Conservation (phyloP, 495 filamentous ascomycete species). For the Collariella sp. region DNA sequence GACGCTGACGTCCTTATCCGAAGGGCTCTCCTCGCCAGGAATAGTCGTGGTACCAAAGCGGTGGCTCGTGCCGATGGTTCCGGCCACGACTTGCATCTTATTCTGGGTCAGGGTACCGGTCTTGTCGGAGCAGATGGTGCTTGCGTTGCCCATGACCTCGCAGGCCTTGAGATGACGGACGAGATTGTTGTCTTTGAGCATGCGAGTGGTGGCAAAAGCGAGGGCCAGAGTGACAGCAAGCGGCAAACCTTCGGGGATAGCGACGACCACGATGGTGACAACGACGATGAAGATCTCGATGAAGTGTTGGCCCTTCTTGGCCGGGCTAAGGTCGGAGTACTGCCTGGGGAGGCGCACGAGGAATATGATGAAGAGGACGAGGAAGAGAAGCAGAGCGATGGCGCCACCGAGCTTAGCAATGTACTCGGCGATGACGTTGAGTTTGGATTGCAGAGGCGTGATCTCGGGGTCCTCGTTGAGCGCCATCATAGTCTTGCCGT, state of each 20-base stretch:
- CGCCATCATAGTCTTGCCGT: conserved; percentile 91
- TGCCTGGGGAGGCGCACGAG: conserved; percentile 51
- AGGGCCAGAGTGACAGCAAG: conserved; percentile 88
- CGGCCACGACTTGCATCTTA: conserved; percentile 82
- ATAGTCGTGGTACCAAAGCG: conserved; percentile 45
- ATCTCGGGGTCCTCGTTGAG: conserved; percentile 83
- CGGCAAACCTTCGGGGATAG: conserved; percentile 87
- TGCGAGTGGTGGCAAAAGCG: conserved; percentile 87
- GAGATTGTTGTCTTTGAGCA: conserved; percentile 92
- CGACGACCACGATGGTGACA: conserved; percentile 91
- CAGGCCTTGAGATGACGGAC: conserved; percentile 86
- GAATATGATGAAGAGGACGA: conserved; percentile 92
- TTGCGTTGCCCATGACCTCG: conserved; percentile 98
- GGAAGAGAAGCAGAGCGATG: conserved; percentile 74
- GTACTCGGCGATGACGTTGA: conserved; percentile 83
- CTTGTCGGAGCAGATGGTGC: conserved; percentile 93
- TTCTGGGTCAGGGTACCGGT: conserved; percentile 93
- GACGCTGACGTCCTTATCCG: conserved; percentile 17
- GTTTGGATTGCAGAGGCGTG: conserved; percentile 88
- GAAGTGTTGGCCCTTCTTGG: conserved; percentile 78
- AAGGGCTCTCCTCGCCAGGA: conserved; percentile 5
- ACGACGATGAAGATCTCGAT: conserved; percentile 90
- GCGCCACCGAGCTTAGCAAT: conserved; percentile 89
- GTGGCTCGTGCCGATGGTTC: conserved; percentile 58
- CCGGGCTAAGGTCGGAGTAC: conserved; percentile 43